These are phyloP conservation scores for Xylariaceae sp. DNA, from an alignment of 2,329 filamentous ascomycete species.

Conservation along the genomic window DNA sequence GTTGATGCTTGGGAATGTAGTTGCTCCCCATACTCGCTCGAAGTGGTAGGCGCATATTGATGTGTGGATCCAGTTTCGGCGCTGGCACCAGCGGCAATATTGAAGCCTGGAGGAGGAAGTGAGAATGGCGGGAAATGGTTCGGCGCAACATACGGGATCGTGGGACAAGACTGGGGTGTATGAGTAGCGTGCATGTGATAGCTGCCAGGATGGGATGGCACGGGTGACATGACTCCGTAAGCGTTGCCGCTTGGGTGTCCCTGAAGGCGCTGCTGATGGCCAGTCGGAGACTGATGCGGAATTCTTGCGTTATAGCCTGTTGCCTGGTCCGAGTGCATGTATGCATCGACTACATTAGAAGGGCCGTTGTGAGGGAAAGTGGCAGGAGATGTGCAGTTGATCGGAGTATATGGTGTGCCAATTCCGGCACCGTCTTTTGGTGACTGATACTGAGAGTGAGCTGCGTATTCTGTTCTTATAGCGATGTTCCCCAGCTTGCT, in stretches of 20 bases:
- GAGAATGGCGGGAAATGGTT: conserved; percentile 69
- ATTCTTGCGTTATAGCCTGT: conserved; percentile 42
- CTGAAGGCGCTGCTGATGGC: conserved; percentile 53
- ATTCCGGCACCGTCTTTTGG: conserved; percentile 51
- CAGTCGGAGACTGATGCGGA: conserved; percentile 51
- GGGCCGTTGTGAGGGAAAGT: conserved; percentile 45
- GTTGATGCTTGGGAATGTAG: conserved; percentile 51
- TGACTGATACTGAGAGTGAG: conserved; percentile 54
- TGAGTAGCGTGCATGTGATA: conserved; percentile 55
- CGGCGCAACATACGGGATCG: conserved; percentile 60
- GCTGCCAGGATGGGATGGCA: conserved; percentile 53
- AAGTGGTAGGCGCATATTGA: conserved; percentile 47
- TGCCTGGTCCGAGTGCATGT: conserved; percentile 51
- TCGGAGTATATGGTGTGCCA: conserved; percentile 55
- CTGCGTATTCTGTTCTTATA: conserved; percentile 46
- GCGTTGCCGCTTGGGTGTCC: conserved; percentile 55
- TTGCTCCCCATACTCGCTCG: conserved; percentile 56
- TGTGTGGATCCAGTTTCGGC: conserved; percentile 46
- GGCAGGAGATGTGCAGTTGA: conserved; percentile 52
- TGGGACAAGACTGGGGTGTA: conserved; percentile 52
- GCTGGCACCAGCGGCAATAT: conserved; percentile 47
- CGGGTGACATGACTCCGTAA: conserved; percentile 62
- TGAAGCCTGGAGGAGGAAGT: conserved; percentile 67
- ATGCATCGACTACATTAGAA: conserved; percentile 50
- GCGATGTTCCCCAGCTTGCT: conserved; percentile 53